Evolutionary conservation across 2,329 filamentous ascomycete genomes (phyloP), one percentile per base, ranked within the genome.

Genomic region (Epichloe sibirici): DNA sequence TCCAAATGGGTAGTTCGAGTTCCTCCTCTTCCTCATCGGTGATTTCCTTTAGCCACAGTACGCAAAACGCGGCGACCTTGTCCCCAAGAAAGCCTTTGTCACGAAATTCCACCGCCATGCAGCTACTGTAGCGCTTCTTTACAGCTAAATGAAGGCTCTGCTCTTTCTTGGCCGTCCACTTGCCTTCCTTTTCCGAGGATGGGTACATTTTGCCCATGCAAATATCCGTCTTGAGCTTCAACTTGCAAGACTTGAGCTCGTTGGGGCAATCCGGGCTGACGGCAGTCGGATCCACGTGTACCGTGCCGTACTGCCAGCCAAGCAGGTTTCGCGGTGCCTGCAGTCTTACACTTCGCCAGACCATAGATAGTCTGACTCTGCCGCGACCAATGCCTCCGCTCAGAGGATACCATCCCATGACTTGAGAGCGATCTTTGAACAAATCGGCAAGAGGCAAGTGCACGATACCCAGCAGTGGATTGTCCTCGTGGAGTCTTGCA

Each of bases 301-400:
- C 61, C 0, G 85, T 88, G 5, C 85, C 86, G 52, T 82, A 84
- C 25, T 86, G 81, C 83, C 85, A 88, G 2, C 86, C 86, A 1
- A 80, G 67, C 35, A 83, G 65, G 49, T 78, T 73, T 5, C 65
- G 70, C 1, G 82, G 81, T 2, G 82, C 68, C 58, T 84, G 75
- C 1, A 86, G 66, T 53, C 83, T 75, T 3, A 88, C 74, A 52
- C 82, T 85, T 45, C 86, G 77, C 75, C 86, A 89, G 2, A 89
- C 81, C 71, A 89, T 74, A 15, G 83, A 88, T 52, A 90, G 74
- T 11, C 85, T 74, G 40, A 79, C 75, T 43, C 83, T 76, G 1
- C 86, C 86, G 57, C 81, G 86, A 3, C 85, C 86, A n/a, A 88
- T 76, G 0, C 86, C 86, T 3, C 86, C 86, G 5, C 80, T 74